These are phyloP conservation scores for Nothophaeocryptopus gaeumannii DNA, from an alignment of 2,329 filamentous ascomycete species.

Conservation along the genomic window DNA sequence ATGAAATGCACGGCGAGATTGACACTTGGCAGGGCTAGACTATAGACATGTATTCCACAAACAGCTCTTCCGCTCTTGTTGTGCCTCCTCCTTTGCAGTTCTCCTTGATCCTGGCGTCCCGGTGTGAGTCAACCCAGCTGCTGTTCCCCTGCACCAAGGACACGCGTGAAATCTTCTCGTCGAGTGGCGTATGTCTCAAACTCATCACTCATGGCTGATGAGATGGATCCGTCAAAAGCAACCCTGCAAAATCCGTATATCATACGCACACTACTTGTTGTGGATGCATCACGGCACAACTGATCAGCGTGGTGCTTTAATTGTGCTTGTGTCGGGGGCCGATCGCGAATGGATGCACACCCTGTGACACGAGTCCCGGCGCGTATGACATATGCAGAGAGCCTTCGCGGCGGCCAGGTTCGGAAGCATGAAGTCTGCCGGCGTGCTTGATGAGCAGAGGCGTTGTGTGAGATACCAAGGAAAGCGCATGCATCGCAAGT, in stretches of 20 bases:
- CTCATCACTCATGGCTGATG: slow-evolving; percentile 5
- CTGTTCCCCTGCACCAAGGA: not conserved
- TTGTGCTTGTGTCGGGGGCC: slow-evolving; percentile 6
- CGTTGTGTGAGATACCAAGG: slow-evolving; percentile 8
- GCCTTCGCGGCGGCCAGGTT: slow-evolving; percentile 5
- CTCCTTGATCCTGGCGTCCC: slow-evolving; percentile 4
- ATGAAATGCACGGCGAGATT: not conserved
- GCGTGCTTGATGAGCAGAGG: not conserved
- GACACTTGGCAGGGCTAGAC: slow-evolving; percentile 7
- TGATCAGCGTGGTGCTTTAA: slow-evolving; percentile 15
- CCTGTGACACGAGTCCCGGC: slow-evolving; percentile 14
- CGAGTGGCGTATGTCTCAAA: slow-evolving; percentile 19
- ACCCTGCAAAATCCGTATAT: slow-evolving; percentile 15
- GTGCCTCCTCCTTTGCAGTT: not conserved
- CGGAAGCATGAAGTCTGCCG: slow-evolving; percentile 1
- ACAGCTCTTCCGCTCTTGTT: slow-evolving; percentile 11
- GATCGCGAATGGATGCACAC: not conserved
- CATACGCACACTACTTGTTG: slow-evolving; percentile 4
- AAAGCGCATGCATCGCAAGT: slow-evolving; percentile 9
- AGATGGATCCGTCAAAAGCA: slow-evolving; percentile 8
- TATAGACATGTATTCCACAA: slow-evolving; percentile 6
- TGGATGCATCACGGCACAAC: slow-evolving; percentile 18
- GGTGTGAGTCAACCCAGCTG: slow-evolving; percentile 3
- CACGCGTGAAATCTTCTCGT: not conserved
- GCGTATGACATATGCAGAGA: slow-evolving; percentile 14